Evolutionary conservation across 805 yeast genomes (phyloP).

Genomic region (Candida bentonensis): DNA sequence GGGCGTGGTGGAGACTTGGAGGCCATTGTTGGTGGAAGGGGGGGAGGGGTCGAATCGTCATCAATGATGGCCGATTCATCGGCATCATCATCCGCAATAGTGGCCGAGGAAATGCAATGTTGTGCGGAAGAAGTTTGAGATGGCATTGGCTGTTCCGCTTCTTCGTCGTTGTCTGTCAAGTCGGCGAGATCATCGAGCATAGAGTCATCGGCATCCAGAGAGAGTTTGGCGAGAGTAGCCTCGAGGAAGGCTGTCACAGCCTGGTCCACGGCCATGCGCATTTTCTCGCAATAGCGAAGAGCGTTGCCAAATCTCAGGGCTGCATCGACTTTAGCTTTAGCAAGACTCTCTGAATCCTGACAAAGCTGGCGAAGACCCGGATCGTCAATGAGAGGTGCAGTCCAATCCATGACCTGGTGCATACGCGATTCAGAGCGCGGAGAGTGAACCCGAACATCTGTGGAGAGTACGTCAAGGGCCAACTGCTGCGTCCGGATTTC

Average conservation of each 20-base stretch:
- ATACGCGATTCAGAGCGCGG: slow-evolving; percentile 21
- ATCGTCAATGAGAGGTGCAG: slow-evolving; percentile 39
- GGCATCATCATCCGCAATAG: background rate
- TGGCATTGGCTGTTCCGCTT: slow-evolving; percentile 3
- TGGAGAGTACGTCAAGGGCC: slow-evolving; percentile 10
- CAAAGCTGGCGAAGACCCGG: slow-evolving; percentile 49
- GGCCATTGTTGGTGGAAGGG: background rate
- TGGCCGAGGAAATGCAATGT: slow-evolving; percentile 6
- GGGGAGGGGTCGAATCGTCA: slow-evolving; percentile 1
- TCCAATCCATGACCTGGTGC: slow-evolving; percentile 21
- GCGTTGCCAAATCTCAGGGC: slow-evolving; percentile 60
- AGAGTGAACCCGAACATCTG: slow-evolving; percentile 14
- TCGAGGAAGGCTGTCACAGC: slow-evolving; percentile 49
- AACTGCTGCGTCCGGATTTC: slow-evolving; percentile 27
- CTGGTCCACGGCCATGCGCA: slow-evolving; percentile 64
- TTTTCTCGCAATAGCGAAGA: slow-evolving; percentile 57
- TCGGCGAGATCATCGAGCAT: slow-evolving; percentile 14
- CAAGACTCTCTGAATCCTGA: slow-evolving; percentile 50
- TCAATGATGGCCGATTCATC: background rate
- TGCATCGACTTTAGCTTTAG: slow-evolving; percentile 53
- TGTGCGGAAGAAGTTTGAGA: background rate
- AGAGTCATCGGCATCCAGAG: slow-evolving; percentile 20
- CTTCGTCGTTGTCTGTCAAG: slow-evolving; percentile 11
- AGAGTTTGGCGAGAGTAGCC: slow-evolving; percentile 46
- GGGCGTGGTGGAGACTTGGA: background rate